Evolutionary conservation across 2,329 filamentous ascomycete genomes (phyloP), one percentile per base, ranked within the genome.

Genomic region (Fusarium albosuccineum): DNA sequence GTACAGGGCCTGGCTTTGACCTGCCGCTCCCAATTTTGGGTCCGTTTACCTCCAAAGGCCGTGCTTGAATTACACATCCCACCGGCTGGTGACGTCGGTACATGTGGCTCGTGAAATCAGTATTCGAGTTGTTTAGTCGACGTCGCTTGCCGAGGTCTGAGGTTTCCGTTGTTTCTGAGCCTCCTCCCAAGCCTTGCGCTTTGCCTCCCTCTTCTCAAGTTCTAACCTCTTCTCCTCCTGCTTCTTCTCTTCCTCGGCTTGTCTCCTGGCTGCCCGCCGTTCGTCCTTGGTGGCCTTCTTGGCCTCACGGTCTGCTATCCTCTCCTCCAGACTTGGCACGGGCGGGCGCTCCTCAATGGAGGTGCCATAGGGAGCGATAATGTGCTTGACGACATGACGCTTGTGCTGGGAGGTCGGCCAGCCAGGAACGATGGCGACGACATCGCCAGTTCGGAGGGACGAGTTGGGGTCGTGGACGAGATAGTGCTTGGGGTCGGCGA

Each of bases 391-490:
- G 36, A 94, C 89, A 73, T 95, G 91, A 27, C 88, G 87, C 71
- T 94, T 92, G 66, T 83, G 81, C 65, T 88, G 88, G 40, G 87
- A 89, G 7, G 86, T 87, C 53, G 87, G 87, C 85, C 86, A 89
- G 58, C 89, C 89, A 6, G 88, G 85, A 8, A 84, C 82, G 71
- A 95, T 92, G 65, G 88, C 85, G 29, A 96, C 87, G 4, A 95
- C 87, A 77, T 96, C 92, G 74, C 92, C 92, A 51, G 86, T 86
- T 60, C 89, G 85, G 37, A 94, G 85, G 27, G 91, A 93, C 70
- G 89, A 87, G 77, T 87, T 88, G 29, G 92, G 92, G 78, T 96
- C 92, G 82, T 93, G 91, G 37, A 94, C 92, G 30, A 95, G 87
- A 75, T 91, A 86, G 68, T 88, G 86, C 67, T 85, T 82, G 22